Conservation (phyloP, 179 eudicot species). For the Corrigiola litoralis region DNA sequence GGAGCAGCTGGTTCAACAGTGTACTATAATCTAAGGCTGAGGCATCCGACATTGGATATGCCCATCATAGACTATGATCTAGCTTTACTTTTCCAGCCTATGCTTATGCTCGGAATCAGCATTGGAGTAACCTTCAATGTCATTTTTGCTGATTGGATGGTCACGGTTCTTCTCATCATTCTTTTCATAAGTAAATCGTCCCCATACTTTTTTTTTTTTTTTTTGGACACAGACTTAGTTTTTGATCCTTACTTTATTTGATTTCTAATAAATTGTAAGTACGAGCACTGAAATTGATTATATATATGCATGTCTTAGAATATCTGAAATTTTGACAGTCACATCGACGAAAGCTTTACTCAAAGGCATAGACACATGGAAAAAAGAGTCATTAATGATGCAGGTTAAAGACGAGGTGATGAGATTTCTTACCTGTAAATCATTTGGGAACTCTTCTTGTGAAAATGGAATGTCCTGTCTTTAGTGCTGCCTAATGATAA, state of each 20-base stretch:
- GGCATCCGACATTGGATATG: conserved; percentile 74
- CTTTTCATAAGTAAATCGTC: conserved; percentile 48
- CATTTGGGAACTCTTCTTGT: too few relatives aligned
- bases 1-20: conserved; percentile 74
- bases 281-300: too few relatives aligned
- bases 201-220: not conserved
- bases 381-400: conserved; percentile 49
- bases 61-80: conserved; percentile 73
- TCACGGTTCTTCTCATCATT: conserved; percentile 62
- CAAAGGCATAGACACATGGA: conserved; percentile 62
- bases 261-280: too few relatives aligned
- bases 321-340: conserved; percentile 25
- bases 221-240: not conserved
- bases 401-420: conserved; percentile 22
- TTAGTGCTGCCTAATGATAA: not conserved
- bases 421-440: not conserved
- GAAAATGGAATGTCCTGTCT: too few relatives aligned
- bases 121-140: conserved; percentile 75
- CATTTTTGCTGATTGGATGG: conserved; percentile 80
- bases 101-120: conserved; percentile 82
- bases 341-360: conserved; percentile 57
- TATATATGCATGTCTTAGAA: not conserved
- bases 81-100: conserved; percentile 68
- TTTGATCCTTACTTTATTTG: not conserved
- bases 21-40: conserved; percentile 54